Conservation (phyloP, 2,329 filamentous ascomycete genomes). For the Nannizzia gypsea region DNA sequence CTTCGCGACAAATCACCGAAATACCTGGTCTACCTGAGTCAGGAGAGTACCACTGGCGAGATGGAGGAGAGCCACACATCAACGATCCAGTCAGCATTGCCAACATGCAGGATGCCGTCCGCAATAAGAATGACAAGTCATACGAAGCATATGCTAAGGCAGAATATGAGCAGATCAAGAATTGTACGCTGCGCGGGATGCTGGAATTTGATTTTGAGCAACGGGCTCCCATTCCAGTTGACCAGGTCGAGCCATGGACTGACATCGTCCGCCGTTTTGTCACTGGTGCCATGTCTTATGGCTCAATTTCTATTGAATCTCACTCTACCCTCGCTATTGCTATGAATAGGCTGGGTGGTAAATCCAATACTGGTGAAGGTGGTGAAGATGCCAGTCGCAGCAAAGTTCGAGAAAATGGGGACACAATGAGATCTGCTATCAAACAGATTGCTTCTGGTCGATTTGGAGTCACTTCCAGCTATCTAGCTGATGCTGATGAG, state of each 20-base stretch:
- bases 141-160: constrained; percentile 92
- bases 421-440: constrained; percentile 94
- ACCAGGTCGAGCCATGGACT: constrained; percentile 96
- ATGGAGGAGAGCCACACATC: constrained; percentile 87
- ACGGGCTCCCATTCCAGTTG: constrained; percentile 71
- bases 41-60: constrained; percentile 96
- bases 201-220: constrained; percentile 95
- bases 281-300: constrained; percentile 96
- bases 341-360: constrained; percentile 92
- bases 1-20: constrained; percentile 62
- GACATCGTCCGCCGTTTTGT: constrained; percentile 95
- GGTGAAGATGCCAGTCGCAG: constrained; percentile 91
- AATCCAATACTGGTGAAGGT: constrained; percentile 96
- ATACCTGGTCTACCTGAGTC: constrained; percentile 78
- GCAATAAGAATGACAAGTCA: constrained; percentile 95
- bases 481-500: constrained; percentile 89
- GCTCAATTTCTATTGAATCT: constrained; percentile 96
- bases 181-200: constrained; percentile 85
- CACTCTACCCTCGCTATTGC: constrained; percentile 91
- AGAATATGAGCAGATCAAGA: constrained; percentile 92
- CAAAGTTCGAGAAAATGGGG: constrained; percentile 73
- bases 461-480: constrained; percentile 91
- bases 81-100: constrained; percentile 92
- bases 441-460: constrained; percentile 95
- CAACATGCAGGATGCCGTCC: constrained; percentile 92